phyloP scores from a whole-genome alignment of 1,139 yeast species.

The Entelexis paramagnoliae region DNA sequence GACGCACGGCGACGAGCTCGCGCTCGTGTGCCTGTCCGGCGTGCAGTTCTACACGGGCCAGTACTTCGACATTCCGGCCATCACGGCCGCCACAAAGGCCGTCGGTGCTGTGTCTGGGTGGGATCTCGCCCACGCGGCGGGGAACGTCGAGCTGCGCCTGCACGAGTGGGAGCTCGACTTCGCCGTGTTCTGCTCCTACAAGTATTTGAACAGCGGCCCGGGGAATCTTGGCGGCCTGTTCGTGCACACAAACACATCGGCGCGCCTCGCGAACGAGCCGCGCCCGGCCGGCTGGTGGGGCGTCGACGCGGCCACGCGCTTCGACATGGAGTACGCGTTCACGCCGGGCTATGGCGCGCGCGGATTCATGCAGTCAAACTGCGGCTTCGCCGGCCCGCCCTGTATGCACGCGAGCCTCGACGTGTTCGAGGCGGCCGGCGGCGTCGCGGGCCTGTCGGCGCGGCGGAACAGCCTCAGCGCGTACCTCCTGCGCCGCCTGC shows the following conservation, averaged over 20 bases:
- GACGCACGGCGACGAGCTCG: conserved; percentile 51
- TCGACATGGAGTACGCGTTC: conserved; percentile 68
- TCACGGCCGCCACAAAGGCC: conserved; percentile 51
- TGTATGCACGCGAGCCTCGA: conserved; percentile 58
- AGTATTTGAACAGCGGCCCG: conserved; percentile 84
- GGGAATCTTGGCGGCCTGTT: conserved; percentile 83
- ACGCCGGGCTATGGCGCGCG: conserved; percentile 75
- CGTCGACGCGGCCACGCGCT: conserved; percentile 56
- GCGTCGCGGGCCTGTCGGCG: conserved; percentile 45
- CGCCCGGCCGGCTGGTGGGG: conserved; percentile 99
- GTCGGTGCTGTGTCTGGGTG: conserved; percentile 66
- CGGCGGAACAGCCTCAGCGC: conserved; percentile 52
- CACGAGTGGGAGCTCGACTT: conserved; percentile 90
- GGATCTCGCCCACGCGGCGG: conserved; percentile 94
- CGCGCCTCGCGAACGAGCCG: conserved; percentile 40
- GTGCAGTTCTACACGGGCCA: conserved; percentile 92
- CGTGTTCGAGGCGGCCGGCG: conserved; percentile 52
- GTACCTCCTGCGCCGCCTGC: conserved; percentile 36
- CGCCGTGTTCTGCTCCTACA: conserved; percentile 91
- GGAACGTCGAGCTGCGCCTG: conserved; percentile 63
- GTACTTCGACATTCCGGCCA: conserved; percentile 56
- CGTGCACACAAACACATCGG: conserved; percentile 43
- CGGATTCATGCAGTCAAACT: conserved; percentile 81
- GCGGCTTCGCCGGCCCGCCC: conserved; percentile 36
- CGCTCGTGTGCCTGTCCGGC: conserved; percentile 73